Percentiles rank a stretch among this genome's conserved stretches.
Conservation (phyloP, 208 protist genomes). For the Acanthamoeba healyi region DNA sequence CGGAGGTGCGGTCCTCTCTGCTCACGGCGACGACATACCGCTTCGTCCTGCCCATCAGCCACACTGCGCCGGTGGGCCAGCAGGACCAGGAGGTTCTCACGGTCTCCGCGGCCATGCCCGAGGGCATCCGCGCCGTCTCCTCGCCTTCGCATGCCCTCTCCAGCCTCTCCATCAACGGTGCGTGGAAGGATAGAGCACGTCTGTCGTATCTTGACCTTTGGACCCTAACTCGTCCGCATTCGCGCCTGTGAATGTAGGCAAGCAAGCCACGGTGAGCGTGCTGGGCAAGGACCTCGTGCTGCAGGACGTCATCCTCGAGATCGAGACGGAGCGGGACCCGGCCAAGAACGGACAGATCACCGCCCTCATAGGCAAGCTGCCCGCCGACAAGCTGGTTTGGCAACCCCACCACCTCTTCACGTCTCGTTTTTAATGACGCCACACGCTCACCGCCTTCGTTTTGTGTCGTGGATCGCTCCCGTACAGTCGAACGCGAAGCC, state of each 20-base stretch:
- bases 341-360: neutral
- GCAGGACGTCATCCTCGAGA: neutral
- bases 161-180: neutral
- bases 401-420: too few species aligned
- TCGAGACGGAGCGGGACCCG: neutral
- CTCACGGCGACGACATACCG: neutral
- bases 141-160: neutral
- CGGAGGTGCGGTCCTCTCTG: neutral
- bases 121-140: neutral
- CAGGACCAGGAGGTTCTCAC: neutral
- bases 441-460: neutral
- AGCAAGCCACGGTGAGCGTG: neutral
- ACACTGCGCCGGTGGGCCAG: neutral
- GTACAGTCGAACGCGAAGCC: neutral
- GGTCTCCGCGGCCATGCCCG: neutral
- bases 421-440: too few species aligned
- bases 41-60: neutral
- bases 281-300: neutral
- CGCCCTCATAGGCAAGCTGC: neutral
- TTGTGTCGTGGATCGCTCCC: neutral
- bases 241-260: too few species aligned
- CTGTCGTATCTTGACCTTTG: too few species aligned
- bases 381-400: neutral
- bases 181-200: too few species aligned
- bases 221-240: too few species aligned